Conservation (phyloP, 768 basidiomycete genomes). For the Lactarius deliciosus region DNA sequence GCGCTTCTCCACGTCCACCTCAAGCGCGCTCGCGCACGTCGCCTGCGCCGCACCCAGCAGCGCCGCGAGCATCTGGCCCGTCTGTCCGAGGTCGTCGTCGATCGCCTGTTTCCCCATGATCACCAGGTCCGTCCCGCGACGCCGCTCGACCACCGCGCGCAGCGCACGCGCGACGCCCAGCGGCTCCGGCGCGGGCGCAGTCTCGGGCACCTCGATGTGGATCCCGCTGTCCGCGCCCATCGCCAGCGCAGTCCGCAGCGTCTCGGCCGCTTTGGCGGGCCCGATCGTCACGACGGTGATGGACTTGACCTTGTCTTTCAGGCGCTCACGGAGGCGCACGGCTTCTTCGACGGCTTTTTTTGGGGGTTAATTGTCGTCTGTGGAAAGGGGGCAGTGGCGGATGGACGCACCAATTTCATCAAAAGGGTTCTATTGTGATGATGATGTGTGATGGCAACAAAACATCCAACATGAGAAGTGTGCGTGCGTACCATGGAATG, state of each 20-base stretch:
- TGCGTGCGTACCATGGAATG: constrained; percentile 82
- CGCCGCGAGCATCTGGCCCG: constrained; percentile 96
- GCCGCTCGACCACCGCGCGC: constrained; percentile 65
- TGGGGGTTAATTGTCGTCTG: not conserved
- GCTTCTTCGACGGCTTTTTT: constrained; percentile 91
- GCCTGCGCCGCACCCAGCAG: constrained; percentile 91
- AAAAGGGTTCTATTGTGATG: constrained; percentile 78
- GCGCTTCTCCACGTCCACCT: constrained; percentile 60
- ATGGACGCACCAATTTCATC: constrained; percentile 86
- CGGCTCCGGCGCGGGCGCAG: constrained; percentile 77
- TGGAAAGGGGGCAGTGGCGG: not conserved
- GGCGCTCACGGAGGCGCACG: constrained; percentile 84
- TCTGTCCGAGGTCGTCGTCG: constrained; percentile 94
- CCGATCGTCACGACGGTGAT: constrained; percentile 96
- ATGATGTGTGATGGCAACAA: constrained; percentile 8
- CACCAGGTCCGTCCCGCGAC: constrained; percentile 74
- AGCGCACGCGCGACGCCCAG: constrained; percentile 88
- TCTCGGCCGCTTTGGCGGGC: constrained; percentile 84
- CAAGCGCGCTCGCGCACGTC: constrained; percentile 89
- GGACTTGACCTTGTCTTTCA: constrained; percentile 72
- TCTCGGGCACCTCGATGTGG: constrained; percentile 84
- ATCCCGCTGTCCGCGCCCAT: constrained; percentile 96
- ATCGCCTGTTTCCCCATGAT: constrained; percentile 99
- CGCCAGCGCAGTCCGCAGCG: constrained; percentile 91
- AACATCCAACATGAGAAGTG: not conserved